phyloP scores from a whole-genome alignment of 2,329 filamentous ascomycete species.

The Onygenales sp. region DNA sequence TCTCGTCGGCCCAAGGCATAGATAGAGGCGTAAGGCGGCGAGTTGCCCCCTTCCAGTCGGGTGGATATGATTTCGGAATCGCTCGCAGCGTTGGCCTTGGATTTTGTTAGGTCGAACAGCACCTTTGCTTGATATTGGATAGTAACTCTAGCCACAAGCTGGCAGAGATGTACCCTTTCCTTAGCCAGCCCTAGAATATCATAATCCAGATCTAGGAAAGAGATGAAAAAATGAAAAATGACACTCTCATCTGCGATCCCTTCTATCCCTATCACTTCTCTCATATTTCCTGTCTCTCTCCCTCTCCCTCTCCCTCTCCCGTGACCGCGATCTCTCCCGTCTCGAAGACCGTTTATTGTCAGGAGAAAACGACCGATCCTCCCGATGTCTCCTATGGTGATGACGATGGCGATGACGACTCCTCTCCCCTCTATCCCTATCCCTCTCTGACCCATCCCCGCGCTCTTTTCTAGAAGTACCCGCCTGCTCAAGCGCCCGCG shows the following conservation, averaged over 20 bases:
- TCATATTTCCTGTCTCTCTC: constrained; percentile 8
- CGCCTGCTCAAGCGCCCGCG: constrained; percentile 52
- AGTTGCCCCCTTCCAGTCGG: too few species aligned
- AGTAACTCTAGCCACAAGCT: background rate
- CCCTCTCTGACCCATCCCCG: constrained; percentile 31
- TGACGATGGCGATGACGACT: constrained; percentile 37
- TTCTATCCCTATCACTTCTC: constrained; percentile 18
- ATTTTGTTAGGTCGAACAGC: too few species aligned
- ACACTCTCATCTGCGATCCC: constrained; percentile 14
- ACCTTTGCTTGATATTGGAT: too few species aligned
- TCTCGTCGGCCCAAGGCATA: too few species aligned
- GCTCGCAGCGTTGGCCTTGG: too few species aligned
- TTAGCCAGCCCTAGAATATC: too few species aligned
- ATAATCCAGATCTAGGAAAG: too few species aligned
- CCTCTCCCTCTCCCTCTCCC: constrained; percentile 1
- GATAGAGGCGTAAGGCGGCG: too few species aligned
- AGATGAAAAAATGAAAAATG: background rate
- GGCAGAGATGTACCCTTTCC: too few species aligned
- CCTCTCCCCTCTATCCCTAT: constrained; percentile 13
- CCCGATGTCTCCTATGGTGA: constrained; percentile 28
- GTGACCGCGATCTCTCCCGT: constrained; percentile 17
- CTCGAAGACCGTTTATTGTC: constrained; percentile 18
- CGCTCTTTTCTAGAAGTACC: constrained; percentile 20
- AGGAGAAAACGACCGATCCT: constrained; percentile 22
- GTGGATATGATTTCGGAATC: too few species aligned